phyloP scores from a whole-genome alignment of 1,139 yeast genomes.

The Yamadazyma jaroonii region DNA sequence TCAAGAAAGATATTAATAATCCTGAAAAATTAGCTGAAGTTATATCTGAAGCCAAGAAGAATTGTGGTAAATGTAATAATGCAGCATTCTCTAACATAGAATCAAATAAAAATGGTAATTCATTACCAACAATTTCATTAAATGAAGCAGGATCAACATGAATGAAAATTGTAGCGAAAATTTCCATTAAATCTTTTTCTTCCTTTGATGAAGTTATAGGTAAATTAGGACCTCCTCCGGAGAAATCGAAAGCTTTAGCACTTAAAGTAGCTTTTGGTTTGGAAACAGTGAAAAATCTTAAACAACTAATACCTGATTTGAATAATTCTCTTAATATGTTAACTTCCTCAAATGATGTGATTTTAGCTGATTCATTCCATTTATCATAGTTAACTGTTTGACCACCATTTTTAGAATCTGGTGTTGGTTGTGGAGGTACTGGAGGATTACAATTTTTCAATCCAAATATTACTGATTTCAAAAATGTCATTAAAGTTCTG shows the following conservation, averaged over 20 bases:
- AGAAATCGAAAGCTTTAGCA: slow-evolving; percentile 59
- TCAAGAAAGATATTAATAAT: slow-evolving; percentile 73
- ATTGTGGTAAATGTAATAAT: slow-evolving; percentile 85
- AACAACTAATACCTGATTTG: slow-evolving; percentile 81
- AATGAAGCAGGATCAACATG: slow-evolving; percentile 95
- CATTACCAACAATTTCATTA: slow-evolving; percentile 84
- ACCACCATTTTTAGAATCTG: slow-evolving; percentile 59
- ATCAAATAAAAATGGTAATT: slow-evolving; percentile 74
- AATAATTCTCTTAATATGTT: slow-evolving; percentile 71
- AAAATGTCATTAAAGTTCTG: slow-evolving; percentile 84
- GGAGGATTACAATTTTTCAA: slow-evolving; percentile 89
- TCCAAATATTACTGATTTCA: slow-evolving; percentile 88
- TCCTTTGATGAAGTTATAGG: slow-evolving; percentile 89
- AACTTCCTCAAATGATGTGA: slow-evolving; percentile 80
- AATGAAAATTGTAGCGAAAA: slow-evolving; percentile 89
- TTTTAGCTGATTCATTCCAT: slow-evolving; percentile 89
- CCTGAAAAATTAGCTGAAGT: slow-evolving; percentile 93
- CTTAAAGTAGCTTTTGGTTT: slow-evolving; percentile 40
- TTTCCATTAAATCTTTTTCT: slow-evolving; percentile 94
- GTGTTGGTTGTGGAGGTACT: slow-evolving; percentile 55
- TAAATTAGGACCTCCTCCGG: slow-evolving; percentile 69
- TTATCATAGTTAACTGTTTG: slow-evolving; percentile 52
- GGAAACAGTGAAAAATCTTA: slow-evolving; percentile 68
- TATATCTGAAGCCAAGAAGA: slow-evolving; percentile 88
- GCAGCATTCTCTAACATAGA: slow-evolving; percentile 85